Evolutionary conservation across 768 basidiomycete species (phyloP).

Genomic region (Psilocybe tampanensis): DNA sequence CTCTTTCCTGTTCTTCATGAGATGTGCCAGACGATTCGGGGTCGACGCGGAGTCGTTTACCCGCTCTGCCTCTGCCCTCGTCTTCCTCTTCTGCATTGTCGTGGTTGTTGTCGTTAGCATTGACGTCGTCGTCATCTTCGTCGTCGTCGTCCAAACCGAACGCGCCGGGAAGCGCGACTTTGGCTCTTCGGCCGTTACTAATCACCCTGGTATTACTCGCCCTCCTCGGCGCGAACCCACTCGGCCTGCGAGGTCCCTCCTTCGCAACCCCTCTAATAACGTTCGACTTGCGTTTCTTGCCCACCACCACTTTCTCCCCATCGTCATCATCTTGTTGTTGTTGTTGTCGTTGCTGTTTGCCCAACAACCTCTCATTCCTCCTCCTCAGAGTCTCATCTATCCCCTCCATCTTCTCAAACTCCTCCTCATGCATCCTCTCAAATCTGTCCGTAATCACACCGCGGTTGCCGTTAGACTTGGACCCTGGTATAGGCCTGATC

Average conservation of each 20-base stretch:
- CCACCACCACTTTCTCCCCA: constrained; percentile 26
- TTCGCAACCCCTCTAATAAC: constrained; percentile 37
- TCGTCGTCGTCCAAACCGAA: constrained; percentile 60
- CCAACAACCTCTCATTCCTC: constrained; percentile 19
- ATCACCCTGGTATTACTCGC: constrained; percentile 48
- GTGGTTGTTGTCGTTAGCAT: too few species aligned
- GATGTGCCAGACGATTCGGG: constrained; percentile 24
- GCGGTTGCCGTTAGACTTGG: too few species aligned
- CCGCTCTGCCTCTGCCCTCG: constrained; percentile 38
- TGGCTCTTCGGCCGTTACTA: constrained; percentile 41
- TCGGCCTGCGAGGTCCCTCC: constrained; percentile 24
- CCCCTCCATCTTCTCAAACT: constrained; percentile 79
- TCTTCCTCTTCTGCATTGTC: constrained; percentile 41
- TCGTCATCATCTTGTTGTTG: constrained; percentile 21
- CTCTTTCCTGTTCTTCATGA: constrained; percentile 37
- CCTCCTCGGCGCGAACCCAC: constrained; percentile 27
- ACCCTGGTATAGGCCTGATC: constrained; percentile 33
- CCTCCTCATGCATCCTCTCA: constrained; percentile 61
- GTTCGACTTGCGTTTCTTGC: constrained; percentile 57
- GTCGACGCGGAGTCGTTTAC: constrained; percentile 38
- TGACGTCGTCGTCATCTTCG: constrained; percentile 40
- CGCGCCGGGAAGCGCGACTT: constrained; percentile 53
- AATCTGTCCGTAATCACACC: constrained; percentile 43
- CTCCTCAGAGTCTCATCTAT: constrained; percentile 50
- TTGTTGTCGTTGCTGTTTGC: constrained; percentile 14